Percentiles rank a stretch among this genome's conserved stretches.
Evolutionary conservation across 2,329 filamentous ascomycete genomes (phyloP).

Genomic region (Intubia oerlemansii): DNA sequence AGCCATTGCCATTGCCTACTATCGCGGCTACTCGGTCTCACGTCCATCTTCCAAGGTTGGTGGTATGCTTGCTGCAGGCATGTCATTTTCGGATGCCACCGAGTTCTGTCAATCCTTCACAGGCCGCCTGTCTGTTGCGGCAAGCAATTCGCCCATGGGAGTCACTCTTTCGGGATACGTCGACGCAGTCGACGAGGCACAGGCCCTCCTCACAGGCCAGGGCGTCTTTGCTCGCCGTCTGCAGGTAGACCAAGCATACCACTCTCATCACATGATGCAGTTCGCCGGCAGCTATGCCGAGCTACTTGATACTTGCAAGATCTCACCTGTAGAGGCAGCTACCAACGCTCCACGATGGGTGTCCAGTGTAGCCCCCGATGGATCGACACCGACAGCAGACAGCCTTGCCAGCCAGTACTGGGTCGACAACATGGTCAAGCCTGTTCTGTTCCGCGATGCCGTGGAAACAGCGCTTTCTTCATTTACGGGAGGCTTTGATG

Average conservation of each 20-base stretch:
- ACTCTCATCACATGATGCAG: constrained; percentile 30
- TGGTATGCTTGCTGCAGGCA: constrained; percentile 21
- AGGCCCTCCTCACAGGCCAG: constrained; percentile 10
- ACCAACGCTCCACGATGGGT: no score
- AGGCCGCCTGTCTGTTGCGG: constrained; percentile 1
- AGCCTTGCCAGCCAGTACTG: no score
- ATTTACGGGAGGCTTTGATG: constrained; percentile 11
- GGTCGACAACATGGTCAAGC: constrained; percentile 12
- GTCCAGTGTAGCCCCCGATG: no score
- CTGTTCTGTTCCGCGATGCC: constrained; percentile 12
- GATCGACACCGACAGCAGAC: no score
- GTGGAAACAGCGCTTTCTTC: constrained; percentile 7
- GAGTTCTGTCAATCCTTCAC: constrained; percentile 12
- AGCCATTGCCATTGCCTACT: constrained; percentile 9
- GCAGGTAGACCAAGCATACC: constrained; percentile 19
- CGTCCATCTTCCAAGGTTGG: constrained; percentile 8
- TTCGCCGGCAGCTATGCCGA: no score
- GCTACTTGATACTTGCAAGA: no score
- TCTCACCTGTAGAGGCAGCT: no score
- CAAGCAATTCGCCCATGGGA: constrained; percentile 11
- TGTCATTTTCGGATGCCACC: constrained; percentile 12
- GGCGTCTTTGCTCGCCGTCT: constrained; percentile 13
- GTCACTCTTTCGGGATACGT: constrained; percentile 21
- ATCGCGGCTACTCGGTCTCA: constrained; percentile 6
- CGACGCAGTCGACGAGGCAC: constrained; percentile 4